Evolutionary conservation across 2,329 filamentous ascomycete species (phyloP).

Genomic region (Xylariaceae sp.): DNA sequence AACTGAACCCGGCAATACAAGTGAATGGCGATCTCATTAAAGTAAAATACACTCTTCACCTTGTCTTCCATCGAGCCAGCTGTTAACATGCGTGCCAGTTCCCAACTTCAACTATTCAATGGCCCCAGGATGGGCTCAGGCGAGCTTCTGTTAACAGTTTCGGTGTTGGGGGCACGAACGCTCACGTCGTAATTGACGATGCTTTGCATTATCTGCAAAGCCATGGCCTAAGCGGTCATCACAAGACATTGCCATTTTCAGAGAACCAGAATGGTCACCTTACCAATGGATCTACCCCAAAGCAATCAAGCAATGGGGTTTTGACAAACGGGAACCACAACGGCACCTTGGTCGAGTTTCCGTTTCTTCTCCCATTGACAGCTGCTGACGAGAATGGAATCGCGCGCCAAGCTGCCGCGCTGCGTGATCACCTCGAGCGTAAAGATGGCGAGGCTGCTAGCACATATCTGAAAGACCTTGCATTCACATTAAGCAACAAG

Average conservation of each 20-base stretch:
- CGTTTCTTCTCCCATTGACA: background rate
- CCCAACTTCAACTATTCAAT: background rate
- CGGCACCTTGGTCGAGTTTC: background rate
- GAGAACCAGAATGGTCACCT: no score
- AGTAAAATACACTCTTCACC: background rate
- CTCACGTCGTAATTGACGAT: conserved; percentile 9
- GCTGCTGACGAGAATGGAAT: background rate
- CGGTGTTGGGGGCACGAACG: conserved; percentile 8
- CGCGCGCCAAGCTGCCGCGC: background rate
- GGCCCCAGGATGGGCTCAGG: conserved; percentile 30
- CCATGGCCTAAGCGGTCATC: background rate
- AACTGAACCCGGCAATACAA: background rate
- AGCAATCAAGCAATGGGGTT: background rate
- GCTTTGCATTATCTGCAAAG: conserved; percentile 3
- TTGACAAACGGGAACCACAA: no score
- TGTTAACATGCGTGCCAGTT: background rate
- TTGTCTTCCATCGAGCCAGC: no score
- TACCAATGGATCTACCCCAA: background rate
- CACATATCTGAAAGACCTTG: background rate
- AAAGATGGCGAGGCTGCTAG: background rate
- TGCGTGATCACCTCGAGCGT: background rate
- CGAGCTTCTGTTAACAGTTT: conserved; percentile 14
- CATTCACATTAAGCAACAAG: background rate
- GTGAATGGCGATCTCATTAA: background rate
- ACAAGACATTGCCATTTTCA: background rate